A percentile compares a stretch with the other conserved stretches of the same genome.
phyloP scores from a whole-genome alignment of 768 basidiomycete species.

The Suillus clintonianus region DNA sequence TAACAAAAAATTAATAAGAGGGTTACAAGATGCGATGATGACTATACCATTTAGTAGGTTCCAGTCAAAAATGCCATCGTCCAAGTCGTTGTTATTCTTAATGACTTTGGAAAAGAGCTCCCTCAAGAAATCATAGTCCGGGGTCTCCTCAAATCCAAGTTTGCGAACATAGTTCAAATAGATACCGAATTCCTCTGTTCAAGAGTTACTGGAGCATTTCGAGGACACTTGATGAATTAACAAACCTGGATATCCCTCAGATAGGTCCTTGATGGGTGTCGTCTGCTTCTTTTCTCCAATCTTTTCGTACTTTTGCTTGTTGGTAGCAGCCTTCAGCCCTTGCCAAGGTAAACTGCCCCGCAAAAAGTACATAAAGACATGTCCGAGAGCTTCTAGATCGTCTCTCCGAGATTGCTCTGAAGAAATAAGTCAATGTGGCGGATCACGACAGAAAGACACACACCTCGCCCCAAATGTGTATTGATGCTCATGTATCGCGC shows the following conservation, averaged over 20 bases:
- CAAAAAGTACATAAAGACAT: constrained; percentile 99
- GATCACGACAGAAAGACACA: constrained; percentile 18
- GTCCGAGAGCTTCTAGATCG: constrained; percentile 97
- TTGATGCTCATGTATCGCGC: constrained; percentile 99
- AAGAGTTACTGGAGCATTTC: constrained; percentile 6
- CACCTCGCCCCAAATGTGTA: constrained; percentile 96
- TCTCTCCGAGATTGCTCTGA: constrained; percentile 91
- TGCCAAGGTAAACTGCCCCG: constrained; percentile 98
- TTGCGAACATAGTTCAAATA: constrained; percentile 99
- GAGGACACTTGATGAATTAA: constrained; percentile 9
- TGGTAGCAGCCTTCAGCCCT: constrained; percentile 97
- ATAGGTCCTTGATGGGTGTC: constrained; percentile 95
- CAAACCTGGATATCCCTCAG: constrained; percentile 92
- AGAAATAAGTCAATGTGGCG: constrained; percentile 7
- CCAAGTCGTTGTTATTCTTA: constrained; percentile 86
- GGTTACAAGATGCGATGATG: background rate
- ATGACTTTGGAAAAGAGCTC: constrained; percentile 94
- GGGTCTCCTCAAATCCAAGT: constrained; percentile 97
- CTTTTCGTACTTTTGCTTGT: constrained; percentile 99
- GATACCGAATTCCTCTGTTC: constrained; percentile 93
- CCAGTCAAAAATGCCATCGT: constrained; percentile 97
- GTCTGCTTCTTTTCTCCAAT: constrained; percentile 99
- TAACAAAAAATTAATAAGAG: background rate
- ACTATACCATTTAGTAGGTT: constrained; percentile 79
- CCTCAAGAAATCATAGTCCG: constrained; percentile 97